Evolutionary conservation across 176 grass and related monocot species (phyloP).

Genomic region (Oropetium thomaeum): DNA sequence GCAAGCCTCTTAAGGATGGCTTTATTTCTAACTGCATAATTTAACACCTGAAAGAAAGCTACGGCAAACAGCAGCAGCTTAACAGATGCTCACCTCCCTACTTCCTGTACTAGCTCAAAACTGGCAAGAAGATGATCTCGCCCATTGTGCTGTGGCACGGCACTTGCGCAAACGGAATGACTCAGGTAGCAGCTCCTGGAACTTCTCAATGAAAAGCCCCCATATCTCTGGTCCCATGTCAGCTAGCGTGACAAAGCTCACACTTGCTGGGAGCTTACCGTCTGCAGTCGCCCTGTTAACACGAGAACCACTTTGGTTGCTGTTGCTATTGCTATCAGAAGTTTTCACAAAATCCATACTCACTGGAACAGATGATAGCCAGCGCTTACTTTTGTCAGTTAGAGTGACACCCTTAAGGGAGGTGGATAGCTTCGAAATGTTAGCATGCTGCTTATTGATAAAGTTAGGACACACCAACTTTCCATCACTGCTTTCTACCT

Average conservation of each 20-base stretch:
- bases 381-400: conserved; percentile 49
- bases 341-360: conserved; percentile 14
- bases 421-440: conserved; percentile 64
- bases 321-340: conserved; percentile 24
- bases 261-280: conserved; percentile 53
- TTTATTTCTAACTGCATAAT: conserved; percentile 46
- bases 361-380: conserved; percentile 33
- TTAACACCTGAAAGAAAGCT: conserved; percentile 38
- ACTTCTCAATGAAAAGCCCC: conserved; percentile 80
- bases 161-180: conserved; percentile 46
- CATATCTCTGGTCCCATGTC: conserved; percentile 68
- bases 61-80: conserved; percentile 36
- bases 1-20: conserved; percentile 35
- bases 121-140: conserved; percentile 84
- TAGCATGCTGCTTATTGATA: conserved; percentile 47
- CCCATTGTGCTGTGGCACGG: conserved; percentile 39
- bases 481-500: conserved; percentile 54
- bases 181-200: conserved; percentile 60
- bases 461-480: conserved; percentile 28
- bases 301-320: conserved; percentile 22
- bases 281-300: conserved; percentile 65
- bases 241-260: conserved; percentile 61
- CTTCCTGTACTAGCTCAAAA: conserved; percentile 62
- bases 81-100: conserved; percentile 31
- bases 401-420: conserved; percentile 60